Base-by-base conservation (phyloP, 345 rosid species). In the Reutealis trisperma region DNA sequence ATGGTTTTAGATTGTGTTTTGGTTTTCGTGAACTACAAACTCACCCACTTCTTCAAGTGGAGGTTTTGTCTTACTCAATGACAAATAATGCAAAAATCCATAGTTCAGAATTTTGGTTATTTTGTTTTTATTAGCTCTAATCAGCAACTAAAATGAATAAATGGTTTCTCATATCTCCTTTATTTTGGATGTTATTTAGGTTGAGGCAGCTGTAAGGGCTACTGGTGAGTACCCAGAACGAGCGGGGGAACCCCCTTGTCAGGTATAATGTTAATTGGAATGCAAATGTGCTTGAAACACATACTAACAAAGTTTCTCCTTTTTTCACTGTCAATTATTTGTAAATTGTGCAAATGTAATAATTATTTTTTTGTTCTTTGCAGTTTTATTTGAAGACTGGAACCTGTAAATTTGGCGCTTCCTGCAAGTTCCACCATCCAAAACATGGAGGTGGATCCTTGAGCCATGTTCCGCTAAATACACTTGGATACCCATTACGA, bases 351-450 rank as follows among this genome's bases (percentile, higher is more conserved):
- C 30, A 14, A 30, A 51, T 22, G 51, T 22, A 16, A 24, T 72
- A 8, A 21, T 13, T 41, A 13, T 3, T 47, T 78, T 78, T 45
- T 27, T 47, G 1, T n/a, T 25, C 54, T 67, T 37, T 66, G 47
- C 77, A 78, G 81, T 78, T 78, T 59, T 78, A 78, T 73, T 73
- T 78, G 73, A 78, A 78, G 69, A 78, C 77, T 45, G 81, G 81
- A 67, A 73, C 81, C 77, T 78, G 81, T 78, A 78, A 78, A 78
- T 78, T 78, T 73, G 81, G 81, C 59, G 81, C 81, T 73, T 78
- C 81, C 67, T 78, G 81, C 77, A 78, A 78, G 77, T 78, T 78
- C 67, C 58, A 78, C 73, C 81, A 78, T 60, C 81, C 81, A 8
- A 78, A 78, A 60, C 73, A 72, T 73, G 66, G 77, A 45, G 77